Base-by-base conservation (phyloP, 768 basidiomycete species). In the Agaricus subrufescens region DNA sequence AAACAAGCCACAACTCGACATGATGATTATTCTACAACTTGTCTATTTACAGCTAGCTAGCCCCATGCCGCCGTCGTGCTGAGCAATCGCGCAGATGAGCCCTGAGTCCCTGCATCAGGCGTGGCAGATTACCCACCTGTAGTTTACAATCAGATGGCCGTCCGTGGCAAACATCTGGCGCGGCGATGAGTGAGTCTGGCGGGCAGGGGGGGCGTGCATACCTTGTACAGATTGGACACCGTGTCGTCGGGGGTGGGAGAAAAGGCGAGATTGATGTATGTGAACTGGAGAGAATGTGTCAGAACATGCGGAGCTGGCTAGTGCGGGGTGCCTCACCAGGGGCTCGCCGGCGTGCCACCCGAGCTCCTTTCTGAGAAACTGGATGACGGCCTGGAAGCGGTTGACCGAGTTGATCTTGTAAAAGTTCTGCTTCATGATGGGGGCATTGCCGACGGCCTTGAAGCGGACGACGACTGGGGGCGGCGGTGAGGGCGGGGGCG, bases 341-440 rank as follows among this genome's bases (percentile, higher is more conserved):
- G 94, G 87, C 62, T 97, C 95, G 0, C 86, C 82, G 11, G 84
- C 73, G 67, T 91, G 93, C 87, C 91, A 93, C 1, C 86, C 86
- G 39, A 98, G 71, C 67, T 98, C 94, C 65, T 85, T 91, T 60
- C 95, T 73, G 70, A 98, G 67, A 69, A 98, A 97, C 65, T 91
- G 87, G 42, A 96, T 94, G 54, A 98, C 95, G 7, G 93, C 91
- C 68, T 97, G 94, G 64, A 98, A 99, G 52, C 89, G 81, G 68
- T 97, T 94, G 40, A 89, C 86, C 11, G 94, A 90, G 0, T 94
- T 94, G 65, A 98, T 95, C 78, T 95, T 96, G 84, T 94, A 98
- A 63, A 95, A 91, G 74, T 96, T 98, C 73, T 96, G 92, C 73
- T 90, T 95, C 95, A 99, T 97, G 65, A 99, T 94, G 0, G 96